These are phyloP conservation scores for Viola pubescens DNA, from an alignment of 441 rosid species.

Conservation along the genomic window DNA sequence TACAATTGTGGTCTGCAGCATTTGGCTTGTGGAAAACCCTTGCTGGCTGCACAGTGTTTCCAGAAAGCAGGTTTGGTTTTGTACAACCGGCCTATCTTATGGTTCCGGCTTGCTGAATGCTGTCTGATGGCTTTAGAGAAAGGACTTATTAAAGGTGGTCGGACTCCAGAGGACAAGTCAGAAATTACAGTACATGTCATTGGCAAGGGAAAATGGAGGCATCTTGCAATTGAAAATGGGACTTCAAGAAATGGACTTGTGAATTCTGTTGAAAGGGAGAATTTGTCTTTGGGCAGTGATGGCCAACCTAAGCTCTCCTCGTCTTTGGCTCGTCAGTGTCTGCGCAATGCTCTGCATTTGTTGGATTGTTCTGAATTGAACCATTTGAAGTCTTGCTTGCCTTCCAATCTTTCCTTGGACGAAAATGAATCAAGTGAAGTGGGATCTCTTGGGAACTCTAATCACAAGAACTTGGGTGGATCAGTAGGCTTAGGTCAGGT, in stretches of 20 bases:
- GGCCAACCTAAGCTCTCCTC: constrained; percentile 67
- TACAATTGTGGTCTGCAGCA: constrained; percentile 86
- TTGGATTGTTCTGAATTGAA: constrained; percentile 35
- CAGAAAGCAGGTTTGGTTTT: constrained; percentile 69
- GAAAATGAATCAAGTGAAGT: constrained; percentile 41
- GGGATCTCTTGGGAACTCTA: constrained; percentile 27
- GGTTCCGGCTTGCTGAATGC: constrained; percentile 97
- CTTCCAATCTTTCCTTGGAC: constrained; percentile 32
- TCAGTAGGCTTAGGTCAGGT: constrained; percentile 32
- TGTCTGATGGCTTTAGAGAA: constrained; percentile 79
- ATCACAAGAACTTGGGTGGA: constrained; percentile 28
- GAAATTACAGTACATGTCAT: constrained; percentile 52
- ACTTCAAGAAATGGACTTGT: constrained; percentile 32
- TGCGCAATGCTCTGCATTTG: constrained; percentile 61
- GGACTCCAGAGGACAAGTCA: constrained; percentile 35
- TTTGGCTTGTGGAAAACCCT: constrained; percentile 80
- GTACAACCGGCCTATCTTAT: constrained; percentile 60
- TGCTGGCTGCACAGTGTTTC: constrained; percentile 77
- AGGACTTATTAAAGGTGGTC: constrained; percentile 47
- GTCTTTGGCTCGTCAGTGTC: constrained; percentile 72
- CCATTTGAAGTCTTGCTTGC: constrained; percentile 27
- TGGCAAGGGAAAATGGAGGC: constrained; percentile 94
- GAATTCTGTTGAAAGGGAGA: constrained; percentile 33
- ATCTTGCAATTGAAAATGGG: constrained; percentile 52
- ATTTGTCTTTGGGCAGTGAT: constrained; percentile 27